Evolutionary conservation across 129 eudicot species (phyloP).

Genomic region (Ambrosia trifida): DNA sequence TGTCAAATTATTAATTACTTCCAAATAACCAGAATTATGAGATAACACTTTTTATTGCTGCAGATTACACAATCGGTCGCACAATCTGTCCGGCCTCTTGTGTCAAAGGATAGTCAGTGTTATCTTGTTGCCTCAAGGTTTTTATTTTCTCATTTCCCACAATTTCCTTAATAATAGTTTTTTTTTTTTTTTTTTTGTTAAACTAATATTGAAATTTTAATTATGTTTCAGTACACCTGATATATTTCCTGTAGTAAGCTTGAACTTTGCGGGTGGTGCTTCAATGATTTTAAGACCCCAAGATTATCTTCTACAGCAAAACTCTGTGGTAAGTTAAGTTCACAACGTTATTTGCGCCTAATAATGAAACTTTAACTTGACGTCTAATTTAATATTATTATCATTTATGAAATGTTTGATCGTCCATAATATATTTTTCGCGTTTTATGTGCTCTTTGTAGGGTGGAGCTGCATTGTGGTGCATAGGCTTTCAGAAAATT

Average conservation of each 20-base stretch:
- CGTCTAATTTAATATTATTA: not conserved
- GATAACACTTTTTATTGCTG: constrained; percentile 18
- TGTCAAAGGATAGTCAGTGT: constrained; percentile 73
- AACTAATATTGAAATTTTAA: not conserved
- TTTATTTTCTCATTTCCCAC: not conserved
- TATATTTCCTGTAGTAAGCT: constrained; percentile 71
- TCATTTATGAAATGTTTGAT: not conserved
- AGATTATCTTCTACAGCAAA: constrained; percentile 87
- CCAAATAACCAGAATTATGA: not conserved
- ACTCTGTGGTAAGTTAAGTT: constrained; percentile 69
- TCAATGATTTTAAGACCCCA: constrained; percentile 75
- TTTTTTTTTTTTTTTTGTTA: not conserved
- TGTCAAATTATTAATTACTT: not conserved
- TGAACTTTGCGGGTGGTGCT: constrained; percentile 93
- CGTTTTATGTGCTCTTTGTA: constrained; percentile 30
- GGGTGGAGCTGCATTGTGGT: constrained; percentile 94
- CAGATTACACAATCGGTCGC: constrained; percentile 71
- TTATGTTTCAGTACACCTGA: constrained; percentile 56
- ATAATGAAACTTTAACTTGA: not conserved
- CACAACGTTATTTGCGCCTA: not conserved
- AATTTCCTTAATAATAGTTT: not conserved
- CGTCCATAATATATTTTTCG: not conserved
- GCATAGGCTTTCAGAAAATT: constrained; percentile 82
- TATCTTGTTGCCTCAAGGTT: constrained; percentile 75
- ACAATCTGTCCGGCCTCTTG: constrained; percentile 61